phyloP scores from a whole-genome alignment of 163 green algal species.

The Volvox carteri region DNA sequence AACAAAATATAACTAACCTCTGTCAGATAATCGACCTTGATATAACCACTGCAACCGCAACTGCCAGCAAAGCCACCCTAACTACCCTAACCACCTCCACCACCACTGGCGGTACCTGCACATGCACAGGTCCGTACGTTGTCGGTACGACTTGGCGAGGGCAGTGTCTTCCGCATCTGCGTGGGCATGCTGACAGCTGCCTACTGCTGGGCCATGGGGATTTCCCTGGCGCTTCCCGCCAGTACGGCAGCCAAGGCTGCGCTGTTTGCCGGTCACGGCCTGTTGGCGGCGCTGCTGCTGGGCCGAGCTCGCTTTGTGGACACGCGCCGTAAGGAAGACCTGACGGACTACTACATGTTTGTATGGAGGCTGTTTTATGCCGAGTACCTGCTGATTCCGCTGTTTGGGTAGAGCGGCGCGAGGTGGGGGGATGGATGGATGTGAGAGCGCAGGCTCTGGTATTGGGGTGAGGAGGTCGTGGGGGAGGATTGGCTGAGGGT shows the following conservation, averaged over 20 bases:
- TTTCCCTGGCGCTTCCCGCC: conserved; percentile 10
- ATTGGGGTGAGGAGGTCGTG: too few species aligned
- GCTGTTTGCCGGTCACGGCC: conserved; percentile 27
- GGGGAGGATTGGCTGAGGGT: too few species aligned
- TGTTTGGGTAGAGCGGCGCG: conserved; percentile 51
- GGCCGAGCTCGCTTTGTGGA: conserved; percentile 68
- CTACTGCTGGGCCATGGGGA: conserved; percentile 71
- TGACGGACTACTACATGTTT: conserved; percentile 91
- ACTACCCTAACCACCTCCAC: too few species aligned
- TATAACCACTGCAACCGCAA: too few species aligned
- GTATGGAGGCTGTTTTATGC: conserved; percentile 95
- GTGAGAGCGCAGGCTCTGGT: too few species aligned
- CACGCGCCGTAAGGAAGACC: conserved; percentile 64
- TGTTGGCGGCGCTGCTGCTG: conserved; percentile 21
- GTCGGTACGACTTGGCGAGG: conserved; percentile 82
- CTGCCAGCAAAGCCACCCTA: too few species aligned
- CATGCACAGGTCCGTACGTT: conserved; percentile 87
- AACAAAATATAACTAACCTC: too few species aligned
- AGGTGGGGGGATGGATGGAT: too few species aligned
- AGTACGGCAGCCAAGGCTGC: conserved; percentile 48
- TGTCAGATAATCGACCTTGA: too few species aligned
- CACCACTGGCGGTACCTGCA: too few species aligned
- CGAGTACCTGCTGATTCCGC: conserved; percentile 69
- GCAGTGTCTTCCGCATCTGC: conserved; percentile 88
- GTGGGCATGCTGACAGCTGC: conserved; percentile 79